Base-by-base conservation (phyloP, 352 stramenopile species). In the Phytopythium oedochilum region DNA sequence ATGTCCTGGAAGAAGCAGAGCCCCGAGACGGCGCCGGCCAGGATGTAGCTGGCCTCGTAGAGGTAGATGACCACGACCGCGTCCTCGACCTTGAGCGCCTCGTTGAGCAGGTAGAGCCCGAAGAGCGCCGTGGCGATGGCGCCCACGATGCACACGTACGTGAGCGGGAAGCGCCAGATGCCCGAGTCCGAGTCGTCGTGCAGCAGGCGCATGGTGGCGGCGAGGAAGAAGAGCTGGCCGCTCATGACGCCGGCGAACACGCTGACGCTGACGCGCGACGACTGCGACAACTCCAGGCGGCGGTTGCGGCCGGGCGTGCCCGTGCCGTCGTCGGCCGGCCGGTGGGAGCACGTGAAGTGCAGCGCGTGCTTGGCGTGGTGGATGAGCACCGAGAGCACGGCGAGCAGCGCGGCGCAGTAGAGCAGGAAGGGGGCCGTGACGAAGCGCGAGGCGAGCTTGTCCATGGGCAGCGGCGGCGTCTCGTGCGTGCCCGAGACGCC, bases 1-100 rank as follows among this genome's bases (percentile, higher is more conserved):
- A 93, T 91, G 60, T 93, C 83, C 23, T 71, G 67, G 57, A 93
- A 93, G 64, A 93, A 91, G 53, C 80, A 89, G 11, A 93, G 63
- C 0, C 83, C 83, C 1, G 83, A 93, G 61, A 93, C 71, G 2
- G 83, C 83, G 10, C 83, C 83, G 8, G 73, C 50, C 54, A 89
- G 63, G 57, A 93, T 89, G 62, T 91, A 88, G 57, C 77, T 90
- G 20, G 80, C 79, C 49, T 93, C 80, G 62, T 93, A 93, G 7
- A 93, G 55, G 28, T 91, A 91, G 50, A 93, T 91, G 8, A 93
- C 80, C 58, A 91, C 79, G 2, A 93, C 77, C 0, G 80, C 83
- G 40, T 93, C 83, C 55, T 93, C 82, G 17, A 90, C 78, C n/a
- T 85, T 78, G 18, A 93, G 79, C 14, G 83, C 80, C 25, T 83